These are phyloP conservation scores for Pholiota adiposa DNA, from an alignment of 1,284 basidiomycete genomes.

Conservation along the genomic window DNA sequence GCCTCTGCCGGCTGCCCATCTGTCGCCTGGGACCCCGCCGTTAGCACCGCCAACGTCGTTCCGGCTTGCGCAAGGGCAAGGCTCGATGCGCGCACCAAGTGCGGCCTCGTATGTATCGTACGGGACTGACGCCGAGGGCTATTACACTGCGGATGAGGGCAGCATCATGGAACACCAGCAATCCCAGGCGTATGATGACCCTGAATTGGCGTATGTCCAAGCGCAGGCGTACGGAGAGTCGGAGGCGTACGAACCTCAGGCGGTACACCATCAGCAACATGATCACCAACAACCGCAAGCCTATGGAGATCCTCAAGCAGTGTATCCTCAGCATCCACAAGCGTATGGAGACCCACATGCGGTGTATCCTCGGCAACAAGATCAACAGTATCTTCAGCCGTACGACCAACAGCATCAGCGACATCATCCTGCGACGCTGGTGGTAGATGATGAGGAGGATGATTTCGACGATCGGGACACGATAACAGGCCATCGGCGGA, in stretches of 20 bases:
- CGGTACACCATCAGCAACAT: not conserved
- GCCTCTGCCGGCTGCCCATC: not conserved
- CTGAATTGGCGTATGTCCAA: not conserved
- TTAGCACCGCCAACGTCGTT: not conserved
- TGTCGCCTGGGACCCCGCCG: not conserved
- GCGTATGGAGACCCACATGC: not conserved
- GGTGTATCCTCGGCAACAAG: conserved; percentile 10
- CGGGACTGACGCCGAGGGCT: conserved; percentile 48
- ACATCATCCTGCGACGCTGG: conserved; percentile 18
- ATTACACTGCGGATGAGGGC: conserved; percentile 34
- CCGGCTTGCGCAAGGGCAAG: not conserved
- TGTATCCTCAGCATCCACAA: conserved; percentile 5
- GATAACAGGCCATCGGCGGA: conserved; percentile 32
- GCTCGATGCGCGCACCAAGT: conserved; percentile 34
- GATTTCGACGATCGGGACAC: conserved; percentile 21
- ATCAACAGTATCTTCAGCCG: not conserved
- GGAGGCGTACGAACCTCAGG: not conserved
- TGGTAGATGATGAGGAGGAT: conserved; percentile 23
- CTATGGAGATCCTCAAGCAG: not conserved
- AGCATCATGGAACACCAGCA: conserved; percentile 4
- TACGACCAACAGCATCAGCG: conserved; percentile 9
- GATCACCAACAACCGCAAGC: conserved; percentile 4
- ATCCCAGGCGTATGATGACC: not conserved
- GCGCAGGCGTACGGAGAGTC: not conserved
- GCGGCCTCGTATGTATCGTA: conserved; percentile 43